Percentiles rank a stretch among this genome's conserved stretches.
Evolutionary conservation across 2,329 filamentous ascomycete species (phyloP).

Genomic region (Colletotrichum salicis): DNA sequence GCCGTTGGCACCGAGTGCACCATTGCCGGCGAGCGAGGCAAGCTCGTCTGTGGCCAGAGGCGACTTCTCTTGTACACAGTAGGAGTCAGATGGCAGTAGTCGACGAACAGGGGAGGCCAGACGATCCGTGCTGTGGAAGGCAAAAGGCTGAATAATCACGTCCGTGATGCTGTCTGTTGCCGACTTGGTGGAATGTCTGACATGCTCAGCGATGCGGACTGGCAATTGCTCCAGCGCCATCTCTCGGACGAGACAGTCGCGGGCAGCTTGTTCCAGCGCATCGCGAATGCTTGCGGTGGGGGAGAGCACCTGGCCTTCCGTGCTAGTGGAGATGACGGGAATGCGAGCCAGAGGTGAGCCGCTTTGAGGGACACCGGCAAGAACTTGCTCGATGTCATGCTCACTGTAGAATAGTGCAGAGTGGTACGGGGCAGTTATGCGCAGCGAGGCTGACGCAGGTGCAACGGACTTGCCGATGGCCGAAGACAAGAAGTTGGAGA

Average conservation of each 20-base stretch:
- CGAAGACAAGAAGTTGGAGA: neutral
- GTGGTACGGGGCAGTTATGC: neutral
- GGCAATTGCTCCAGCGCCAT: slow-evolving; percentile 4
- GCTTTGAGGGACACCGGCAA: neutral
- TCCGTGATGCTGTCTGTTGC: neutral
- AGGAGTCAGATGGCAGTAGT: neutral
- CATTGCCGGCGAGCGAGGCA: neutral
- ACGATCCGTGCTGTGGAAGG: neutral
- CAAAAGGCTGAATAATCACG: neutral
- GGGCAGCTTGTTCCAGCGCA: neutral
- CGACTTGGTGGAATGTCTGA: neutral
- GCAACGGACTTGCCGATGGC: neutral
- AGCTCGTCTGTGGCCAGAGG: neutral
- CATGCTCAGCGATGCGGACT: neutral
- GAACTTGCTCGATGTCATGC: neutral
- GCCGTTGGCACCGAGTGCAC: neutral
- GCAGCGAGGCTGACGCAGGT: neutral
- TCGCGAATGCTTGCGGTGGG: neutral
- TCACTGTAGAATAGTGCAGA: neutral
- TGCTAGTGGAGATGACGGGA: neutral
- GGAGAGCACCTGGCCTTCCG: neutral
- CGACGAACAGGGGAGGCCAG: neutral
- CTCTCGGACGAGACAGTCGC: slow-evolving; percentile 4
- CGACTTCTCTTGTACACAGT: neutral
- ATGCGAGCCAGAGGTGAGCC: neutral